Evolutionary conservation across 768 basidiomycete genomes (phyloP), one percentile per base, ranked within the genome.

Genomic region (Dendrothele bispora): DNA sequence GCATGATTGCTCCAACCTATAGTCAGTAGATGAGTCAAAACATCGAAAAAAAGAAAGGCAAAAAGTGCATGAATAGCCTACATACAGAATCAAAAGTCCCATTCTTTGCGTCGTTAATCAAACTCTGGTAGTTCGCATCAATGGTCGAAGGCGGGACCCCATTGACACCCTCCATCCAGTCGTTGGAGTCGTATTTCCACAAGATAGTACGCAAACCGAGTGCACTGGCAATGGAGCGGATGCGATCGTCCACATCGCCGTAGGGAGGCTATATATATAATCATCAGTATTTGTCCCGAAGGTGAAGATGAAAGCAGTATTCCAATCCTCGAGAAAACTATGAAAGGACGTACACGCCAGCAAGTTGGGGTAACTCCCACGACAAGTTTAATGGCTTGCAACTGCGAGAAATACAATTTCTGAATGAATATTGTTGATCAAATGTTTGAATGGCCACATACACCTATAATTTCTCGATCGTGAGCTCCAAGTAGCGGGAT

Each of bases 211-310:
- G 77, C 15, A 91, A 68, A 28, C 82, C 82, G 55, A 91, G 79
- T 6, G 75, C 81, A 24, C 80, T 61, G 3, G 84, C 80, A 49
- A 91, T 84, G 29, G 78, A 70, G 28, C 90, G 79, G 32, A 91
- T 80, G 43, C 90, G 86, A 63, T 86, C 83, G 35, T 92, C 89
- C n/a, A 85, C 69, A 50, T 86, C 83, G 39, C 83, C 84, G 50
- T 67, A 84, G 1, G 84, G 83, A 29, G 84, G 82, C 78, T 80
- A 48, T 7, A 4, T 18, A 21, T 12, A 34, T n/a, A n/a, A n/a
- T n/a, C n/a, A n/a, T n/a, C n/a, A n/a, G n/a, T n/a, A n/a, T n/a
- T n/a, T n/a, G n/a, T n/a, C n/a, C n/a, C n/a, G n/a, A n/a, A n/a
- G n/a, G n/a, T n/a, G n/a, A n/a, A n/a, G n/a, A n/a, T n/a, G n/a